Evolutionary conservation across 495 filamentous ascomycete genomes (phyloP).

Genomic region (Aspergillus kassunensis): DNA sequence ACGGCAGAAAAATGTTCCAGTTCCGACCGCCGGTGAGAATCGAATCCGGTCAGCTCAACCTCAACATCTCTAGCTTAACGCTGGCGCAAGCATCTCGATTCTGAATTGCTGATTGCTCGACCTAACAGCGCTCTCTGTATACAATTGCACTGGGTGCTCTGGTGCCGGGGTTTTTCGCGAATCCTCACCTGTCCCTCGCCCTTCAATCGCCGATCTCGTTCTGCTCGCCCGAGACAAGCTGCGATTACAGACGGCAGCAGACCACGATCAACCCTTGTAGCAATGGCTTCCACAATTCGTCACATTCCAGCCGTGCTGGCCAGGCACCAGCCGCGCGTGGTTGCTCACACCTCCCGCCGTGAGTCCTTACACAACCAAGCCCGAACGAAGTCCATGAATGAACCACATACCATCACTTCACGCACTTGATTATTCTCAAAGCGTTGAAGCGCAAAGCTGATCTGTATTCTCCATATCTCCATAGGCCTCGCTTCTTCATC

Average conservation of each 20-base stretch:
- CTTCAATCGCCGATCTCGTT: slow-evolving; percentile 25
- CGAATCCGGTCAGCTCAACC: slow-evolving; percentile 29
- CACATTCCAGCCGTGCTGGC: slow-evolving; percentile 38
- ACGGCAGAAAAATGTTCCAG: slow-evolving; percentile 49
- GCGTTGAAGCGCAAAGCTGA: background rate
- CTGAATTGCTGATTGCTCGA: background rate
- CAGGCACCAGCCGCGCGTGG: slow-evolving; percentile 34
- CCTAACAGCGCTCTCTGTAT: slow-evolving; percentile 4
- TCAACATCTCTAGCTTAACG: slow-evolving; percentile 31
- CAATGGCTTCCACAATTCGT: slow-evolving; percentile 39
- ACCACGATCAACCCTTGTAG: background rate
- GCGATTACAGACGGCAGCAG: background rate
- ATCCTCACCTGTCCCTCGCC: slow-evolving; percentile 4
- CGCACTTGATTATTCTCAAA: background rate
- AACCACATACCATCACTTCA: background rate
- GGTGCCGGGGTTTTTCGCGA: slow-evolving; percentile 18
- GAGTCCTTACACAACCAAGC: slow-evolving; percentile 22
- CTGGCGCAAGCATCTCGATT: slow-evolving; percentile 4
- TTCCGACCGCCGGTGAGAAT: slow-evolving; percentile 43
- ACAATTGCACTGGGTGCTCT: slow-evolving; percentile 30
- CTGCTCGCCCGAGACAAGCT: background rate
- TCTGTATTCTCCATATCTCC: background rate
- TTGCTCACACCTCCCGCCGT: slow-evolving; percentile 34
- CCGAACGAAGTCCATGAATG: background rate
- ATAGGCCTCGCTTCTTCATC: slow-evolving; percentile 35